Percentiles rank a stretch among this genome's conserved stretches.
phyloP scores from a whole-genome alignment of 2,329 filamentous ascomycete species.

The Fusarium nisikadoi region DNA sequence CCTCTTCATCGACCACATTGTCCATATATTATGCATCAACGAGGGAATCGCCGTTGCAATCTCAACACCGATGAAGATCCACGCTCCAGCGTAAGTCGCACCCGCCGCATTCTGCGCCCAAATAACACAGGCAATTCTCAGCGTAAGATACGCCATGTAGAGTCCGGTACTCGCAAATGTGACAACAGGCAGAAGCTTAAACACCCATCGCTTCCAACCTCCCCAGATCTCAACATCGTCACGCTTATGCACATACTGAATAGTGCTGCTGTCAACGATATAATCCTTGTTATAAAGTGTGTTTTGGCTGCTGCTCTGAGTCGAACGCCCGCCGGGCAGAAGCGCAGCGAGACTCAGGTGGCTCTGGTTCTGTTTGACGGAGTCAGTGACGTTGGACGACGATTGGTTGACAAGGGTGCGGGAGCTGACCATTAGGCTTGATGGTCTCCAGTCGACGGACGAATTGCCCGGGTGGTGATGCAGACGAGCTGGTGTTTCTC shows the following conservation, averaged over 20 bases:
- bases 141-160: slow-evolving; percentile 61
- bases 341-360: slow-evolving; percentile 55
- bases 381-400: slow-evolving; percentile 36
- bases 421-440: slow-evolving; percentile 44
- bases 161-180: slow-evolving; percentile 55
- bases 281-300: slow-evolving; percentile 48
- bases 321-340: slow-evolving; percentile 44
- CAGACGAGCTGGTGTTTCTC: slow-evolving; percentile 36
- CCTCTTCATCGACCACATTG: slow-evolving; percentile 66
- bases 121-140: slow-evolving; percentile 64
- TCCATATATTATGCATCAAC: slow-evolving; percentile 67
- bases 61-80: slow-evolving; percentile 68
- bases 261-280: slow-evolving; percentile 45
- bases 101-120: slow-evolving; percentile 57
- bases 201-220: slow-evolving; percentile 56
- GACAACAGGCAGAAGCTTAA: slow-evolving; percentile 51
- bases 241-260: slow-evolving; percentile 55
- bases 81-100: slow-evolving; percentile 60
- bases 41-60: slow-evolving; percentile 63
- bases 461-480: slow-evolving; percentile 35
- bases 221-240: slow-evolving; percentile 57
- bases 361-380: slow-evolving; percentile 53
- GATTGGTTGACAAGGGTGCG: slow-evolving; percentile 25
- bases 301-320: slow-evolving; percentile 40
- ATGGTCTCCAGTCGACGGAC: slow-evolving; percentile 46